Evolutionary conservation across 495 filamentous ascomycete genomes (phyloP).

Genomic region (Amphirosellinia nigrospora): DNA sequence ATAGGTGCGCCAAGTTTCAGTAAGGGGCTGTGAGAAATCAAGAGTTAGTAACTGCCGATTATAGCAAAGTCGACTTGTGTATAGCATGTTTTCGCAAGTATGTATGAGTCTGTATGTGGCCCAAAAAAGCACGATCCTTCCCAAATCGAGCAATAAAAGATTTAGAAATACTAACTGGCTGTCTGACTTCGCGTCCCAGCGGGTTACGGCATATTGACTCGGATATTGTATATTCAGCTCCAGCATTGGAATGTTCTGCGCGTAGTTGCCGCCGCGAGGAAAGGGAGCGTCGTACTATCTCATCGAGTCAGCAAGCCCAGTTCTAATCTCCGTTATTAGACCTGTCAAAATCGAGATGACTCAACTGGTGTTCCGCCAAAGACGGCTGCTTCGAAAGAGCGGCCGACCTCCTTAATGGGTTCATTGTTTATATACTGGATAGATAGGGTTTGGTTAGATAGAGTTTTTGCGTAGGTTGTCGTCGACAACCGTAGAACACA

Average conservation of each 20-base stretch:
- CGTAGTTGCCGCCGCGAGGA: not conserved
- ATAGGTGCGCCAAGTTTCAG: not conserved
- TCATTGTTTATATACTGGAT: conserved; percentile 1
- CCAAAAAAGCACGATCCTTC: too few relatives aligned
- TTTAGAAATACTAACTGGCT: too few relatives aligned
- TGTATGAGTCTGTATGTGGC: too few relatives aligned
- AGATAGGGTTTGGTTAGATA: not conserved
- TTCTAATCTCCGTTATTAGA: not conserved
- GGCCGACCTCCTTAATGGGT: not conserved
- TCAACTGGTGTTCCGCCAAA: conserved; percentile 14
- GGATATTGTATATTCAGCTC: not conserved
- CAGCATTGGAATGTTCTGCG: not conserved
- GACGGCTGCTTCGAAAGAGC: conserved; percentile 16
- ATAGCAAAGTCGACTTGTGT: too few relatives aligned
- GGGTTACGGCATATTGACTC: not conserved
- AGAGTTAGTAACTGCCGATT: too few relatives aligned
- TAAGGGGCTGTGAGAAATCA: too few relatives aligned
- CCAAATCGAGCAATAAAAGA: too few relatives aligned
- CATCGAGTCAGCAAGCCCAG: not conserved
- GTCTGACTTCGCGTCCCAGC: not conserved
- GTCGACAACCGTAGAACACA: not conserved
- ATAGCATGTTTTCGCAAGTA: too few relatives aligned
- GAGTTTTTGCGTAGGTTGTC: not conserved
- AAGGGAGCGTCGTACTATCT: not conserved
- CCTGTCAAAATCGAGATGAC: not conserved